Evolutionary conservation across 352 stramenopile species (phyloP), one percentile per base, ranked within the genome.

Genomic region (Phytophthora pisi): DNA sequence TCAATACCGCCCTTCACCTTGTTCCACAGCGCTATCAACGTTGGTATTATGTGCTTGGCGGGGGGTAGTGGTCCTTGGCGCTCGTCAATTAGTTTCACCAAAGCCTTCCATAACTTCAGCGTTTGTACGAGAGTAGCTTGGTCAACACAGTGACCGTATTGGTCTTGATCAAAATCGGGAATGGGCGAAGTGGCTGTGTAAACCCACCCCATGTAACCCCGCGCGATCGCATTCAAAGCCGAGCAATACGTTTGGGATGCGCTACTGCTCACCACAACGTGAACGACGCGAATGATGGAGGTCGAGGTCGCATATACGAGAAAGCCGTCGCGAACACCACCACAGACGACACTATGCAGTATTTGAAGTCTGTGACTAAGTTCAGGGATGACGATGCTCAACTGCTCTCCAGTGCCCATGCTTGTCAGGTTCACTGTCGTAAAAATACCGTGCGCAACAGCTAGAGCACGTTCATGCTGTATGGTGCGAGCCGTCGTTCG

Each of bases 41-140:
- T 63, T 49, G 56, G 45, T n/a, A 63, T 54, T 1, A 55, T 63
- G 5, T 55, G 56, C 18, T 55, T 49, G 20, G 56, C 56, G 16
- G 31, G 11, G 0, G 57, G 46, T 5, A 51, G 43, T 4, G 56
- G 43, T 24, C 18, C 5, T 8, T 30, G n/a, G 4, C 31, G 15
- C 18, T 40, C 31, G 0, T 63, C 30, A 34, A 63, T 28, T 28
- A 50, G 15, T 1, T 20, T 24, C 1, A 18, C 26, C 1, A 63
- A 15, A 9, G 28, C 16, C 45, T 16, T 26, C 56, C 56, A 63
- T 15, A 55, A 26, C 2, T 8, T 26, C 10, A 55, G 20, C 9
- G 46, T 38, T 26, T 63, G 56, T 11, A 46, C 26, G 1, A 63
- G 30, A 2, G 56, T 50, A 1, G n/a, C 45, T 4, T 34, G 28